Conservation (phyloP, 1,284 basidiomycete species). For the Neolentinus lepideus region DNA sequence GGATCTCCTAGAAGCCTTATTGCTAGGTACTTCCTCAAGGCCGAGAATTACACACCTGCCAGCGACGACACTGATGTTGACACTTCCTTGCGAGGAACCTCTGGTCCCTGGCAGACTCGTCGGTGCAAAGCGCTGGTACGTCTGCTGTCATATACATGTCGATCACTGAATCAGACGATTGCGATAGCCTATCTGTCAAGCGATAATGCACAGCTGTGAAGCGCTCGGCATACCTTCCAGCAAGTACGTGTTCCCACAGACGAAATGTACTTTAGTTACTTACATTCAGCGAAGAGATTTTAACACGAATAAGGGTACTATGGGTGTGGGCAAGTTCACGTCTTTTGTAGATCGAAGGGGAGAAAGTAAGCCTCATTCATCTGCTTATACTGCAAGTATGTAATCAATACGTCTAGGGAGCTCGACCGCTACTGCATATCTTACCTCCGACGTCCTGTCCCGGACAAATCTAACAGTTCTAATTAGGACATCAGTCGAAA, state of each 20-base stretch:
- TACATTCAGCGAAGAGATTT: conserved; percentile 19
- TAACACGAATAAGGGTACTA: conserved; percentile 18
- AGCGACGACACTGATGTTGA: conserved; percentile 10
- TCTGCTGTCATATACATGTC: not conserved
- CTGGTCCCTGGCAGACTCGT: conserved; percentile 16
- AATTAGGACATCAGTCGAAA: conserved; percentile 22
- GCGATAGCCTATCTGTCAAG: conserved; percentile 10
- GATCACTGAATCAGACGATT: conserved; percentile 1
- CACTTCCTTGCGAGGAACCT: conserved; percentile 15
- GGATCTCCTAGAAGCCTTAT: not conserved
- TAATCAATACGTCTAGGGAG: conserved; percentile 16
- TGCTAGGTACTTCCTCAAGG: conserved; percentile 24
- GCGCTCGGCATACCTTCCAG: conserved; percentile 16
- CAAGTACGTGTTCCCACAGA: conserved; percentile 15
- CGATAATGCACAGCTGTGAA: conserved; percentile 10
- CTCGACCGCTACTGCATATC: conserved; percentile 32
- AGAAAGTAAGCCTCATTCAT: conserved; percentile 16
- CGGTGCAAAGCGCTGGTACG: conserved; percentile 11
- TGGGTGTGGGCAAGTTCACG: conserved; percentile 19
- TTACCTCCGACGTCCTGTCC: conserved; percentile 22
- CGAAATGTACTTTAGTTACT: no score
- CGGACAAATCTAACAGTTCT: conserved; percentile 34
- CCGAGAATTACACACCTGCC: conserved; percentile 18
- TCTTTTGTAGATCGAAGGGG: conserved; percentile 25
- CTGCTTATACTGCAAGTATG: not conserved